A percentile compares a stretch with the other conserved stretches of the same genome.
Evolutionary conservation across 2,329 filamentous ascomycete genomes (phyloP).

Genomic region (Aspergillus flavus): DNA sequence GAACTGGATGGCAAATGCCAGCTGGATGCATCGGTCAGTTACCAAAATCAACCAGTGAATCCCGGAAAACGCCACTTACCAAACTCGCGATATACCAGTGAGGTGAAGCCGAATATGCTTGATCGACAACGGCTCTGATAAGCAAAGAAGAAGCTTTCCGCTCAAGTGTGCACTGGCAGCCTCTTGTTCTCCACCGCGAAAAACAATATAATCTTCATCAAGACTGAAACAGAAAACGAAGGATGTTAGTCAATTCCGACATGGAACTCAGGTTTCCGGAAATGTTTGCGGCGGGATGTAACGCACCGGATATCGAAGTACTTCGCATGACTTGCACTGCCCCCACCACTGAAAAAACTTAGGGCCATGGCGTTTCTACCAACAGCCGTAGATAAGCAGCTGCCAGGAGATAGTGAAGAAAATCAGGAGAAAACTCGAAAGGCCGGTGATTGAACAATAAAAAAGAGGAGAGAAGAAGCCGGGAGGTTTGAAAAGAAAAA

Average conservation of each 20-base stretch:
- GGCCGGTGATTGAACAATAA: background rate
- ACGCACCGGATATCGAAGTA: conserved; percentile 53
- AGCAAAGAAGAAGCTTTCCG: conserved; percentile 72
- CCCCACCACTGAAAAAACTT: conserved; percentile 48
- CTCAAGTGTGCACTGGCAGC: conserved; percentile 74
- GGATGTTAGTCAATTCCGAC: conserved; percentile 21
- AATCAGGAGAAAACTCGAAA: conserved; percentile 1
- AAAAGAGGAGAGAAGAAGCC: conserved; percentile 2
- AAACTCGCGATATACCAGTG: conserved; percentile 68
- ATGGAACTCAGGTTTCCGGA: conserved; percentile 13
- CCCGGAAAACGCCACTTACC: conserved; percentile 54
- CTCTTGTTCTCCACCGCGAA: conserved; percentile 74
- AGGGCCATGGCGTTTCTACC: conserved; percentile 42
- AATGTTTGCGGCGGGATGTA: conserved; percentile 14
- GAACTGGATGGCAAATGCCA: conserved; percentile 42
- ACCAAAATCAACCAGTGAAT: background rate
- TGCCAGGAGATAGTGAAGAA: conserved; percentile 11
- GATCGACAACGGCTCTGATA: conserved; percentile 68
- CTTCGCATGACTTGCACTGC: conserved; percentile 49
- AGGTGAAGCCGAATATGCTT: conserved; percentile 74
- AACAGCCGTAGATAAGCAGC: conserved; percentile 26
- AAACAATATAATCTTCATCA: conserved; percentile 77
- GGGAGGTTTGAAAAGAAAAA: conserved; percentile 4
- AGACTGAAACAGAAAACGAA: conserved; percentile 53
- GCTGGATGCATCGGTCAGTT: conserved; percentile 20